Evolutionary conservation across 2,329 filamentous ascomycete species (phyloP).

Genomic region (Ophiocordyceps unilateralis): DNA sequence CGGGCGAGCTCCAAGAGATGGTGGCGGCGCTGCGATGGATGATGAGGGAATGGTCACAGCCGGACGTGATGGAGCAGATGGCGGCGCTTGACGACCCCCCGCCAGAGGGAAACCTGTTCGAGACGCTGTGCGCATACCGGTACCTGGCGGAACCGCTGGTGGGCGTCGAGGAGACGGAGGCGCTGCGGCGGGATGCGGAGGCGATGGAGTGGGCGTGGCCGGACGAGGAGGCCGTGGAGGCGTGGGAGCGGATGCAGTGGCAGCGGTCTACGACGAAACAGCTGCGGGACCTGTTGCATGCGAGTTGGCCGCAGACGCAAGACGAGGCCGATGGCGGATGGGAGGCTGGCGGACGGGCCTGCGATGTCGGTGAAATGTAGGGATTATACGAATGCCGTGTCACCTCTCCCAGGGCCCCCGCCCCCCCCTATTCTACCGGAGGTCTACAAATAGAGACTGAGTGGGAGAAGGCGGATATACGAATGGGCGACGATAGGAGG

Average conservation of each 20-base stretch:
- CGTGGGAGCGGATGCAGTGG: slow-evolving; percentile 13
- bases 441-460: too few species aligned
- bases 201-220: slow-evolving; percentile 21
- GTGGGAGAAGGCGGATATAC: too few species aligned
- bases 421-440: too few species aligned
- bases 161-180: slow-evolving; percentile 10
- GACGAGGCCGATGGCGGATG: background rate
- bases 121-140: slow-evolving; percentile 28
- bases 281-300: background rate
- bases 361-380: too few species aligned
- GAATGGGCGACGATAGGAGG: background rate
- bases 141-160: slow-evolving; percentile 28
- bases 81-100: slow-evolving; percentile 16
- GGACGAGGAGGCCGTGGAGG: slow-evolving; percentile 15
- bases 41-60: slow-evolving; percentile 23
- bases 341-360: too few species aligned
- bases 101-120: slow-evolving; percentile 14
- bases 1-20: slow-evolving; percentile 43
- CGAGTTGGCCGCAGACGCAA: background rate
- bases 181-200: slow-evolving; percentile 11
- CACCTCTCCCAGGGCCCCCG: too few species aligned
- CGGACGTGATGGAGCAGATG: slow-evolving; percentile 17
- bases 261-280: slow-evolving; percentile 7
- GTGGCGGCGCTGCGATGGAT: slow-evolving; percentile 42
- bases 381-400: too few species aligned